phyloP scores from a whole-genome alignment of 176 grass and related monocot genomes.

The Eleusine coracana region DNA sequence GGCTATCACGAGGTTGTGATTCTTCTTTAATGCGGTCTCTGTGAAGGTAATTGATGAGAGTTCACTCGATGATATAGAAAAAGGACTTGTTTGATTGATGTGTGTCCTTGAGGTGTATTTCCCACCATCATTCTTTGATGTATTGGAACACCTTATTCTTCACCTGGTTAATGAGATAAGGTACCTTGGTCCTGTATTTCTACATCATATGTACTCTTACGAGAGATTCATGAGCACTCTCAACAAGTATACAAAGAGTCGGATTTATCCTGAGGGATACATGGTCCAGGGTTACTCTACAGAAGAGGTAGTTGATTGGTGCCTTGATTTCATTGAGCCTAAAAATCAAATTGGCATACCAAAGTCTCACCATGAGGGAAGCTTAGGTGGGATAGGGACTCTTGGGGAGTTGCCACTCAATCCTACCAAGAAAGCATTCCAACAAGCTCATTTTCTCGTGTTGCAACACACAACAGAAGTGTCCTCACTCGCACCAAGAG shows the following conservation, averaged over 20 bases:
- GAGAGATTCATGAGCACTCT: too few relatives aligned
- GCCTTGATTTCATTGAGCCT: too few relatives aligned
- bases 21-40: too few relatives aligned
- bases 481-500: too few relatives aligned
- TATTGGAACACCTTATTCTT: neutral
- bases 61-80: neutral
- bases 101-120: neutral
- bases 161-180: neutral
- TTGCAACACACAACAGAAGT: too few relatives aligned
- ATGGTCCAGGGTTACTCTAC: too few relatives aligned
- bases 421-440: neutral
- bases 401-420: neutral
- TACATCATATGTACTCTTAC: neutral
- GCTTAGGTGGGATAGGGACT: neutral
- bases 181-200: neutral
- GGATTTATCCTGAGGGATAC: too few relatives aligned
- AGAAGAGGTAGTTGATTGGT: too few relatives aligned
- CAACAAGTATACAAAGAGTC: too few relatives aligned
- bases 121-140: neutral
- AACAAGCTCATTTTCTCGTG: neutral
- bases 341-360: neutral
- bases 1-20: neutral
- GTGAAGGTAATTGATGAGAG: neutral
- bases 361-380: constrained; percentile 20
- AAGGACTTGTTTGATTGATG: neutral